phyloP scores from a whole-genome alignment of 2,329 filamentous ascomycete genomes.

The Cladorrhinum sp. region DNA sequence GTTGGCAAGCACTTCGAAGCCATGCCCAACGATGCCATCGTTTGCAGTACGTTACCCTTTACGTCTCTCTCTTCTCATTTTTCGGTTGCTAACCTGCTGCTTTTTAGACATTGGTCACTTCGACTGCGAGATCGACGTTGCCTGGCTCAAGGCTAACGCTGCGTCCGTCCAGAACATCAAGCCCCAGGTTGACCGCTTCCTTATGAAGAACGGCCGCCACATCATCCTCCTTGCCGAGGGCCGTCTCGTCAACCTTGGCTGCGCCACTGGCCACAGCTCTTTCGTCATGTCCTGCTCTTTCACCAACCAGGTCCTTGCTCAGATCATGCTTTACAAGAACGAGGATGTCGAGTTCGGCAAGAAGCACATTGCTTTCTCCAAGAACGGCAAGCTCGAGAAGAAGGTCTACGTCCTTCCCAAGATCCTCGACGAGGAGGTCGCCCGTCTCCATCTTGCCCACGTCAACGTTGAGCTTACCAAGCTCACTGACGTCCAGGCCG shows the following conservation, averaged over 20 bases:
- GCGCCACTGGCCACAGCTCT: conserved; percentile 97
- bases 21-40: conserved; percentile 97
- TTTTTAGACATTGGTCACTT: conserved; percentile 93
- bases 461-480: conserved; percentile 91
- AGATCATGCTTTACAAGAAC: conserved; percentile 97
- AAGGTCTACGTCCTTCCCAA: conserved; percentile 97
- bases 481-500: conserved; percentile 81
- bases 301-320: conserved; percentile 99
- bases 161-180: conserved; percentile 97
- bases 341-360: conserved; percentile 80
- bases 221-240: conserved; percentile 99
- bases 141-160: conserved; percentile 98
- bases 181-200: conserved; percentile 98
- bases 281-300: conserved; percentile 99
- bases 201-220: conserved; percentile 89
- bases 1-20: conserved; percentile 86
- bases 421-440: conserved; percentile 98
- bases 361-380: conserved; percentile 96
- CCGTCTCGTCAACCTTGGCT: conserved; percentile 98
- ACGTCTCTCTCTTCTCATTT: background rate
- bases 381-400: conserved; percentile 82
- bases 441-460: conserved; percentile 86
- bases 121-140: conserved; percentile 99
- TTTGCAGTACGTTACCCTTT: conserved; percentile 70
- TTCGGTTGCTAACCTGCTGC: conserved; percentile 10